A percentile compares a stretch with the other conserved stretches of the same genome.
These are phyloP conservation scores for Purshia tridentata DNA, from an alignment of 306 rosid species.

Conservation along the genomic window DNA sequence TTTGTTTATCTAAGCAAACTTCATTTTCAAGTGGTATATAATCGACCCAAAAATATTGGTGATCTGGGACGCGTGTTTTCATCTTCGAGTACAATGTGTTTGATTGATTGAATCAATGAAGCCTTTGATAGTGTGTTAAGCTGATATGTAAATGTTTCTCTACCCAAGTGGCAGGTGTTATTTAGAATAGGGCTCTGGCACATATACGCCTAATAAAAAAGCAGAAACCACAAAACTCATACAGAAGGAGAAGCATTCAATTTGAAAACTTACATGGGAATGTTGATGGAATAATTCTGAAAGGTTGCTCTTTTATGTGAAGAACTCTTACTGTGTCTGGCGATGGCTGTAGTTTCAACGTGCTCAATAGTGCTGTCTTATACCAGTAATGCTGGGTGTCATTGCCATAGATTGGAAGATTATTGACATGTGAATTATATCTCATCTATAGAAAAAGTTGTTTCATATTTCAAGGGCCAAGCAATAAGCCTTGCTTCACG, in stretches of 20 bases:
- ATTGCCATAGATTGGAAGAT: conserved; percentile 1
- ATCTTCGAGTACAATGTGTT: conserved; percentile 36
- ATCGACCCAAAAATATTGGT: background rate
- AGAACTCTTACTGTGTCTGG: background rate
- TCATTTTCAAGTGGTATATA: background rate
- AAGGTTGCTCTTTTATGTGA: background rate
- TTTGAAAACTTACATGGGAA: background rate
- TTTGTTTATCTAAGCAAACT: background rate
- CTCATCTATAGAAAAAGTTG: background rate
- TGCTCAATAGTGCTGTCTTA: background rate
- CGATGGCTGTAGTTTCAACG: background rate
- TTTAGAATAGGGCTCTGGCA: background rate
- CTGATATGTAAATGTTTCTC: background rate
- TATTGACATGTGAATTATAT: background rate
- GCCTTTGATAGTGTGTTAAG: background rate
- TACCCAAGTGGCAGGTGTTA: background rate
- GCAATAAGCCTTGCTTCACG: background rate
- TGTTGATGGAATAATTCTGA: background rate
- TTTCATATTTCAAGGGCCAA: background rate
- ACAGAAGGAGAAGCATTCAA: no score
- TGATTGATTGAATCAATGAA: conserved; percentile 33
- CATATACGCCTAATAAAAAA: background rate
- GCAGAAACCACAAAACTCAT: background rate
- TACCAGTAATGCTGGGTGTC: background rate
- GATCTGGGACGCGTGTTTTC: conserved; percentile 1